phyloP scores from a whole-genome alignment of 2,329 filamentous ascomycete species.

The Aspergillus sp. region DNA sequence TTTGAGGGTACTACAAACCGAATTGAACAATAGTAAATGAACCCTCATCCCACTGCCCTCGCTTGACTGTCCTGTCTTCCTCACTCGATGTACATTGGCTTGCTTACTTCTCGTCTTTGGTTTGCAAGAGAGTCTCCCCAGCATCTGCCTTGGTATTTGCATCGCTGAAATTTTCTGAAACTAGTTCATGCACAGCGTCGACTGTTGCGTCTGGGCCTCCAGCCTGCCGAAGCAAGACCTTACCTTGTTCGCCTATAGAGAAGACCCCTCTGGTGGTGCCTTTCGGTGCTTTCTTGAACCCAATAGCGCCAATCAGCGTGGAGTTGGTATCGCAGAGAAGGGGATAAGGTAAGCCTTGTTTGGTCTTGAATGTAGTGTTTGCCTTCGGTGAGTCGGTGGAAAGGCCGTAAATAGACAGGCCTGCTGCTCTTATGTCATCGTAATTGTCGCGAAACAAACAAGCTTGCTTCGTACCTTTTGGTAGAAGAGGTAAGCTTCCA shows the following conservation, averaged over 20 bases:
- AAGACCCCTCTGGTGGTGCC: conserved; percentile 83
- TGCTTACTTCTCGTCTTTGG: not conserved
- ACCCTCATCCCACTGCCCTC: no score
- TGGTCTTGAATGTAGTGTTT: conserved; percentile 86
- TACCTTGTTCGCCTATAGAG: conserved; percentile 71
- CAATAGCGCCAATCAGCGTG: conserved; percentile 73
- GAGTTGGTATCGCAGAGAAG: conserved; percentile 74
- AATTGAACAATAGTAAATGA: no score
- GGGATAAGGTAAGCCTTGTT: conserved; percentile 80
- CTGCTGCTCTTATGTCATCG: conserved; percentile 63
- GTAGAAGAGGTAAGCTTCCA: conserved; percentile 3
- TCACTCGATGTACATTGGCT: no score
- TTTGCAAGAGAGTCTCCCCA: not conserved
- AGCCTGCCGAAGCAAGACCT: conserved; percentile 64
- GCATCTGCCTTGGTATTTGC: not conserved
- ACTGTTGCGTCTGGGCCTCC: conserved; percentile 73
- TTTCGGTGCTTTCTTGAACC: conserved; percentile 76
- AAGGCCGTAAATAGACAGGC: conserved; percentile 81
- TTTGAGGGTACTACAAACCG: no score
- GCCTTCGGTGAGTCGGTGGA: conserved; percentile 80
- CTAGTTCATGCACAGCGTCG: conserved; percentile 64
- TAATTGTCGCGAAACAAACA: conserved; percentile 89
- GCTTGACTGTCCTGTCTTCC: no score
- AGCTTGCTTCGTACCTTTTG: conserved; percentile 77
- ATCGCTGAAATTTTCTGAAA: conserved; percentile 39